Conservation (phyloP, 768 basidiomycete species). For the Polyporus arcularius region DNA sequence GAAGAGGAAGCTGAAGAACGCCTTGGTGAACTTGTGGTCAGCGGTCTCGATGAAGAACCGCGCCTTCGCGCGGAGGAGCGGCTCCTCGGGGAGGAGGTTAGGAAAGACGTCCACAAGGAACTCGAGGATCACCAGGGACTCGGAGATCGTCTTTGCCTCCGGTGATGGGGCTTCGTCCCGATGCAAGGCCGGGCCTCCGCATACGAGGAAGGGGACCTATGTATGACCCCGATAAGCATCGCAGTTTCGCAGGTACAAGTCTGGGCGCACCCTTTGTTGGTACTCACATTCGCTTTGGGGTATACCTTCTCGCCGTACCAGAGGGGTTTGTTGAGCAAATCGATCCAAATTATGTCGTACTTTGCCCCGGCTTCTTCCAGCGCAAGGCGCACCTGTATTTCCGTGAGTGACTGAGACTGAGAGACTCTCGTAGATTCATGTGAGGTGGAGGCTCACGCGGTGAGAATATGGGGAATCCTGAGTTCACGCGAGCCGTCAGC, state of each 20-base stretch:
- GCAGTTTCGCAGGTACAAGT: background rate
- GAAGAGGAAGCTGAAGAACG: constrained; percentile 38
- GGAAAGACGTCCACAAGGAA: constrained; percentile 63
- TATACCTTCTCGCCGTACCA: background rate
- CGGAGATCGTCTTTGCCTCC: constrained; percentile 57
- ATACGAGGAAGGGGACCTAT: background rate
- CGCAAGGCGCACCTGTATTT: constrained; percentile 50
- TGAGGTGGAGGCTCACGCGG: too few species aligned
- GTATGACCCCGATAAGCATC: background rate
- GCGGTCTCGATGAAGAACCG: constrained; percentile 63
- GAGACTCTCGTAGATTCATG: too few species aligned
- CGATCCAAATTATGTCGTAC: constrained; percentile 53
- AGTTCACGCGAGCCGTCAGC: too few species aligned
- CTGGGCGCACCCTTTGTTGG: constrained; percentile 23
- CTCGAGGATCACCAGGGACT: constrained; percentile 65
- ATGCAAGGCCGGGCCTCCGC: background rate
- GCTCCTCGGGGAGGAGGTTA: constrained; percentile 52
- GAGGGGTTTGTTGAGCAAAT: background rate
- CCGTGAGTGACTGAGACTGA: too few species aligned
- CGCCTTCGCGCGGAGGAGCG: constrained; percentile 53
- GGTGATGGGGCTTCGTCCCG: constrained; percentile 56
- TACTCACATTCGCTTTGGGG: background rate
- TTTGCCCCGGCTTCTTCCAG: constrained; percentile 53
- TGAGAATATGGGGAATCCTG: too few species aligned
- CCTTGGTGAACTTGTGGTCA: constrained; percentile 44